These are phyloP conservation scores for Wickerhamiella bombiphila DNA, from an alignment of 805 yeast species.

Conservation along the genomic window DNA sequence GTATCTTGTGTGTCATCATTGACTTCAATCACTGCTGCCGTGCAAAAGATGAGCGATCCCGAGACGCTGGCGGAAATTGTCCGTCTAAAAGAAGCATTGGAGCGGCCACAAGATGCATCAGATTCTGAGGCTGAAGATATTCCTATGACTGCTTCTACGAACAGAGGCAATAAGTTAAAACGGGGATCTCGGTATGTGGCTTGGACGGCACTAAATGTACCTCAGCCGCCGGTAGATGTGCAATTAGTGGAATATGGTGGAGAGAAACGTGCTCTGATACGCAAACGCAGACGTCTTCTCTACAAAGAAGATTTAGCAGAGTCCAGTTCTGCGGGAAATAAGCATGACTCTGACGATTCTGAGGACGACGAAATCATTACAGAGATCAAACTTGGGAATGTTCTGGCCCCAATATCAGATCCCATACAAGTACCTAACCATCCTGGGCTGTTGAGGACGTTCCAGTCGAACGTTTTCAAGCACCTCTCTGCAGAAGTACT, in stretches of 20 bases:
- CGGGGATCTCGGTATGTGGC: conserved; percentile 35
- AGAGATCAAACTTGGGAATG: conserved; percentile 33
- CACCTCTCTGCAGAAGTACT: conserved; percentile 59
- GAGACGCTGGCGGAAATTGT: conserved; percentile 6
- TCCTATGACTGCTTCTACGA: conserved; percentile 25
- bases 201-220: conserved; percentile 27
- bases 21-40: conserved; percentile 8
- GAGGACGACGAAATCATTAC: conserved; percentile 32
- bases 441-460: conserved; percentile 54
- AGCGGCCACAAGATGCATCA: conserved; percentile 20
- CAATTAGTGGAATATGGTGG: conserved; percentile 21
- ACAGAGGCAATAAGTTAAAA: conserved; percentile 45
- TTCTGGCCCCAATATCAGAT: conserved; percentile 59
- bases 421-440: conserved; percentile 68
- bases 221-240: conserved; percentile 18
- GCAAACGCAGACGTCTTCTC: conserved; percentile 18
- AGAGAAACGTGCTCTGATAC: conserved; percentile 19
- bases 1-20: conserved; percentile 14
- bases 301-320: conserved; percentile 21
- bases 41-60: neutral
- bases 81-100: conserved; percentile 24
- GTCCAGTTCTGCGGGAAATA: conserved; percentile 17
- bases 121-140: conserved; percentile 18
- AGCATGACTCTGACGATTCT: conserved; percentile 13
- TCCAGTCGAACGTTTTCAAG: conserved; percentile 38